These are phyloP conservation scores for Caryopteris hybrid DNA, from an alignment of 305 asterid genomes.

Conservation along the genomic window DNA sequence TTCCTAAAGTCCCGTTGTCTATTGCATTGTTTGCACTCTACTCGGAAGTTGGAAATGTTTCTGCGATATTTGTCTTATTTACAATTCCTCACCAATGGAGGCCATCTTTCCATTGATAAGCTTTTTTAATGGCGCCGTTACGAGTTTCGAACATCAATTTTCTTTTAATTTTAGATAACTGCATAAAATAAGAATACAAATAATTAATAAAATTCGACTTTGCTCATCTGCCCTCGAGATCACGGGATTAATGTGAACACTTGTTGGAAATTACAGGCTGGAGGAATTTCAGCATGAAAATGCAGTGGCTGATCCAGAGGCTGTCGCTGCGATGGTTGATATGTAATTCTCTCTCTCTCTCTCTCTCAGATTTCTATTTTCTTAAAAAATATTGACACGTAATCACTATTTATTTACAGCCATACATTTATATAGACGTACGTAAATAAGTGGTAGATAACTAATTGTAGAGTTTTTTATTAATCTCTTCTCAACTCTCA, in stretches of 20 bases:
- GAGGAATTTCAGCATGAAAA: constrained; percentile 39
- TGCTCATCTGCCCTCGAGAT: background rate
- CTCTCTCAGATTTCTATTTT: too few relatives aligned
- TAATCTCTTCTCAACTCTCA: background rate
- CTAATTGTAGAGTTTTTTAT: too few relatives aligned
- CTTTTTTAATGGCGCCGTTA: background rate
- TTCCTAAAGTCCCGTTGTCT: background rate
- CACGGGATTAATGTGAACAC: constrained; percentile 4
- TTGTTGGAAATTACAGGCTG: constrained; percentile 29
- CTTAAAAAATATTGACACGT: too few relatives aligned
- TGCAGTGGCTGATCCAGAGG: constrained; percentile 73
- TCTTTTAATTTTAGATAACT: background rate
- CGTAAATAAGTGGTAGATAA: too few relatives aligned
- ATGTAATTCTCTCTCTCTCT: constrained; percentile 39
- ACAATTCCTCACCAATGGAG: background rate
- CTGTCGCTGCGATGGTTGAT: constrained; percentile 57
- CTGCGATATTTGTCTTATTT: background rate
- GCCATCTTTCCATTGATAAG: too few relatives aligned
- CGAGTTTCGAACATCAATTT: background rate
- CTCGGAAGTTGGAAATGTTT: background rate
- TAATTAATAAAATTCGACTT: too few relatives aligned
- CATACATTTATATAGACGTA: too few relatives aligned
- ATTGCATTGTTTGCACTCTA: background rate
- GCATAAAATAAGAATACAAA: too few relatives aligned
- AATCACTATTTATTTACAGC: too few relatives aligned